phyloP scores from a whole-genome alignment of 805 yeast species.

The Candida pseudoglaebosa region DNA sequence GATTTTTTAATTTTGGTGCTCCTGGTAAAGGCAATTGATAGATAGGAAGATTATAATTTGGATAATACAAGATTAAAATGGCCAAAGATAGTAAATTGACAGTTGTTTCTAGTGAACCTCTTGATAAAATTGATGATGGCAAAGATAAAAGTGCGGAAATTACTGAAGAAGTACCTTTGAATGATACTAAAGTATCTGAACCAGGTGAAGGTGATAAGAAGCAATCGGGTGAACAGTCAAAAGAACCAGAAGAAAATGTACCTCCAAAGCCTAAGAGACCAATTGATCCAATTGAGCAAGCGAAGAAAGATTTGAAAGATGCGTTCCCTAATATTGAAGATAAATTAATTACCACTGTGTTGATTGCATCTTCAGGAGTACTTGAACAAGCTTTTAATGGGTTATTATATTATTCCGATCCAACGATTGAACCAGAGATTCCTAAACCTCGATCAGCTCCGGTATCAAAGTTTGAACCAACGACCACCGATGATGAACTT shows the following conservation, averaged over 20 bases:
- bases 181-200: constrained; percentile 4
- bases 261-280: constrained; percentile 54
- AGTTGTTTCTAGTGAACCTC: constrained; percentile 33
- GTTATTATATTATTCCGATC: constrained; percentile 73
- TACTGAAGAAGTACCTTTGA: constrained; percentile 5
- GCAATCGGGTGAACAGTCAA: not conserved
- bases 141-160: constrained; percentile 6
- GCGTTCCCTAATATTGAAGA: constrained; percentile 84
- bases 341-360: constrained; percentile 65
- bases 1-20: too few relatives aligned
- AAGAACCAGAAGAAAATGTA: constrained; percentile 12
- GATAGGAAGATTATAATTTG: too few relatives aligned
- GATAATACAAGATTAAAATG: not conserved
- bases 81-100: constrained; percentile 20
- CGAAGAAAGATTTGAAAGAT: constrained; percentile 61
- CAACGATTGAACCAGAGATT: constrained; percentile 52
- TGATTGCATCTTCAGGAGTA: constrained; percentile 80
- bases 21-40: too few relatives aligned
- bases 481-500: constrained; percentile 59
- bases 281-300: constrained; percentile 51
- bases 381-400: constrained; percentile 89
- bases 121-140: constrained; percentile 19
- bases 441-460: constrained; percentile 25
- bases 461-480: not conserved
- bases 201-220: constrained; percentile 1